Evolutionary conservation across 2,329 filamentous ascomycete species (phyloP).

Genomic region (Aspergillus nomiae): DNA sequence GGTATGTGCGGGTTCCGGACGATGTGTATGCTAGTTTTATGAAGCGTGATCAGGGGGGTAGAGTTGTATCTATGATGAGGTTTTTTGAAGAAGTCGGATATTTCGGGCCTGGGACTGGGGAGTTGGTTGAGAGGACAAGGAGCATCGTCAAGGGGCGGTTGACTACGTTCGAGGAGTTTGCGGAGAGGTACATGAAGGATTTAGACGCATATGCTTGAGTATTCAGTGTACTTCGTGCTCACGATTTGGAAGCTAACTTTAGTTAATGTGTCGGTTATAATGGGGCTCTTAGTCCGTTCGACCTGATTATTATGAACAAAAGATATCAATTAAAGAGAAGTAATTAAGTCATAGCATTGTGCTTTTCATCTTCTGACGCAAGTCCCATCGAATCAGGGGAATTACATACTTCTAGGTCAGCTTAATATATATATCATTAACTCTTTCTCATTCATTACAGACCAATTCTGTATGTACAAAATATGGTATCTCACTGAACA

Average conservation of each 20-base stretch:
- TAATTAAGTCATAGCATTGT: background rate
- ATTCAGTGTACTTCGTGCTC: background rate
- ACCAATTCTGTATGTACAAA: too few relatives aligned
- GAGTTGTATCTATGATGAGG: slow-evolving; percentile 26
- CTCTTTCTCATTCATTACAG: too few relatives aligned
- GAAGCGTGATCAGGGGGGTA: slow-evolving; percentile 7
- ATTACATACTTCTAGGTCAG: too few relatives aligned
- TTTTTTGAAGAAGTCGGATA: slow-evolving; percentile 40
- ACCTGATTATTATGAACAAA: background rate
- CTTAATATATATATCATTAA: too few relatives aligned
- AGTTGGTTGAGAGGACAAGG: slow-evolving; percentile 33
- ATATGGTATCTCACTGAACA: too few relatives aligned
- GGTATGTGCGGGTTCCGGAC: slow-evolving; percentile 30
- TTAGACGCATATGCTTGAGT: background rate
- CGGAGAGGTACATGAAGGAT: slow-evolving; percentile 10
- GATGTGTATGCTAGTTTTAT: slow-evolving; percentile 28
- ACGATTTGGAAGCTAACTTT: background rate
- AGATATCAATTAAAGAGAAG: background rate
- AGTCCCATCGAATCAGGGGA: too few relatives aligned
- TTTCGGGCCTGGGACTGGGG: slow-evolving; percentile 36
- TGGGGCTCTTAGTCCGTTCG: background rate
- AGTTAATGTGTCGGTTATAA: background rate
- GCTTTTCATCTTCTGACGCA: background rate
- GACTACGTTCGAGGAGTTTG: slow-evolving; percentile 42
- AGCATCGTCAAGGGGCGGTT: slow-evolving; percentile 31